These are phyloP conservation scores for Mucor circinelloides DNA, from an alignment of 371 early-diverging fungal species.

Conservation along the genomic window DNA sequence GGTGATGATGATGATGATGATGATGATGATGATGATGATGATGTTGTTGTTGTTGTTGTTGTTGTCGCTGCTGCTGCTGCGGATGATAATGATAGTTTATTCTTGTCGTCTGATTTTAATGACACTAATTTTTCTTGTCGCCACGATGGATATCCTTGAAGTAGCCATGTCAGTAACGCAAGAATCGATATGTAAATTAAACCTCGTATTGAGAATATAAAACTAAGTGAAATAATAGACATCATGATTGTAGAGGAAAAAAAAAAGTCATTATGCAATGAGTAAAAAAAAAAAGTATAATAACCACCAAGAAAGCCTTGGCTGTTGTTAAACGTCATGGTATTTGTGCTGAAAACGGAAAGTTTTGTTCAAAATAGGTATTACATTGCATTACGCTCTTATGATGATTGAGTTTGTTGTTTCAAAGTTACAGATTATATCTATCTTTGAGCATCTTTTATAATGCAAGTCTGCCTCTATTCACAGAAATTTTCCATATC, in stretches of 20 bases:
- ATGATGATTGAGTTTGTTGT: too few relatives aligned
- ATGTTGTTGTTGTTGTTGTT: not conserved
- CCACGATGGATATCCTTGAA: constrained; percentile 24
- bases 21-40: too few relatives aligned
- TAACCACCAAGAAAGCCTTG: constrained; percentile 2
- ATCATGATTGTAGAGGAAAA: not conserved
- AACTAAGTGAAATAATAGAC: not conserved
- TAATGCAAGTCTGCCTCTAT: too few relatives aligned
- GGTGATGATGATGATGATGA: too few relatives aligned
- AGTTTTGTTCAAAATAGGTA: too few relatives aligned
- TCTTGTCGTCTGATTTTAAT: not conserved
- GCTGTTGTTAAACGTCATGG: constrained; percentile 3
- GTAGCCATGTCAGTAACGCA: constrained; percentile 7
- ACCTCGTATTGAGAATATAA: constrained; percentile 21
- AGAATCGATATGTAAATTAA: constrained; percentile 11
- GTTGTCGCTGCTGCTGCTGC: not conserved
- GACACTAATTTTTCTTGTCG: not conserved
- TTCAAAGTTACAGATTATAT: too few relatives aligned
- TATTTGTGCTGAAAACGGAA: not conserved
- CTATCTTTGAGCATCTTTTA: too few relatives aligned
- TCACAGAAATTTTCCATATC: too few relatives aligned
- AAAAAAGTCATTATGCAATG: not conserved
- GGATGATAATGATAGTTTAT: too few relatives aligned
- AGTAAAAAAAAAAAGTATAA: constrained; percentile 3
- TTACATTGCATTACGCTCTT: too few relatives aligned